Evolutionary conservation across 2,329 filamentous ascomycete species (phyloP), one percentile per base, ranked within the genome.

Genomic region (Hypoxylon sp.): DNA sequence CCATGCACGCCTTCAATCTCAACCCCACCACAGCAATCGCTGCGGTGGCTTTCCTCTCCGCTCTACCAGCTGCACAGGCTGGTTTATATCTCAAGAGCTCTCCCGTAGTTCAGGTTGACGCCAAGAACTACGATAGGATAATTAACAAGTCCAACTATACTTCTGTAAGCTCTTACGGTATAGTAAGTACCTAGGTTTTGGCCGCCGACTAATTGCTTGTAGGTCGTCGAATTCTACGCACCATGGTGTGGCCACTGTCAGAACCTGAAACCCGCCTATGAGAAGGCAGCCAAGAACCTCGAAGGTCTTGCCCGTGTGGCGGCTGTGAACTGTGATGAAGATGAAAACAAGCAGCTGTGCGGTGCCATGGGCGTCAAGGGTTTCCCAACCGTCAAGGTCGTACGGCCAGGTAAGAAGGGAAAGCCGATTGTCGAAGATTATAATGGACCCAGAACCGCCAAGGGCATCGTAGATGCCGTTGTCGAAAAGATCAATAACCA

Each of bases 221-320:
- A 90, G 86, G 86, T 90, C 50, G 82, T 90, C 78, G 93, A 94
- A 82, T 98, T 98, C 86, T 98, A 97, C 78, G 95, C 95, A 8
- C 95, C 95, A 24, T 98, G 95, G 95, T 98, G 96, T 77, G 96
- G 95, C 46, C 96, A 98, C 83, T 99, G 96, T 84, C 88, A 97
- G 82, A 98, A 92, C 82, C 91, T 99, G 76, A 94, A 98, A 83
- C 95, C 94, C 2, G 93, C 93, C 48, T 99, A 96, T 82, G 95
- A 98, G 81, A 97, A 97, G 81, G 94, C 91, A 1, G 96, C 96
- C 74, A 92, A 91, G 76, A 94, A 90, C 75, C 91, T 99, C 65
- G 88, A 92, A n/a, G 96, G 96, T 13, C 87, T 98, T 13, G 96
- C 94, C 75, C 97, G 97, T 76, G 95, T 99, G 46, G 96, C 94